Evolutionary conservation across 768 basidiomycete genomes (phyloP), one percentile per base, ranked within the genome.

Genomic region (Leccinum obscurum): DNA sequence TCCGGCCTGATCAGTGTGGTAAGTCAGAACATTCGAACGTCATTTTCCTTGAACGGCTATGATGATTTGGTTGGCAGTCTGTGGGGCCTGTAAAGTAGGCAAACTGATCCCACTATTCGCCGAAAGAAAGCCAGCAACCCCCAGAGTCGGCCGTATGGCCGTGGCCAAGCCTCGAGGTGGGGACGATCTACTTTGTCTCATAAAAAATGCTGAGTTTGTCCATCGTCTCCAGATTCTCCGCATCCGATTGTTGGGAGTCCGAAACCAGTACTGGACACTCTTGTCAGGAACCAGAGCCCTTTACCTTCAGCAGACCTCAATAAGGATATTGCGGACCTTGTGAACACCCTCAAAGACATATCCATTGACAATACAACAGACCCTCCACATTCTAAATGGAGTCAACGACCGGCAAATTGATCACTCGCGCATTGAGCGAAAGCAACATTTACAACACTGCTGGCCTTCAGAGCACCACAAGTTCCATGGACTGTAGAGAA

Each of bases 1-100:
- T 90, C 64, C 77, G 79, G 14, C 80, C 86, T 14, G 81, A 85
- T 34, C 82, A 86, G 77, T 85, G 83, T 57, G 77, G 89, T 88
- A 62, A 62, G 85, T 78, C 26, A 39, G 48, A 56, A 5, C 11
- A 4, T 10, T 49, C 20, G 17, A 8, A 53, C 28, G 24, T 17
- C 30, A 22, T 9, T 8, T 30, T 13, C 34, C 52, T 52, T 20
- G 20, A 17, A 22, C 30, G 52, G 15, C 22, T 32, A 39, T 41
- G 17, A 46, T 50, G 3, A 20, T 30, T 32, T 57, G 22, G 3
- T 24, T 20, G 44, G 48, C 56, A 91, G 90, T 84, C 2, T 92
- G 90, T 62, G 87, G 87, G 15, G 79, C 76, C 1, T 92, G 90
- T 67, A 83, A 80, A 68, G 77, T 73, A 50, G 89, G 89, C 7